These are phyloP conservation scores for Geotrichum carabidarum DNA, from an alignment of 1,139 yeast genomes.

Conservation along the genomic window DNA sequence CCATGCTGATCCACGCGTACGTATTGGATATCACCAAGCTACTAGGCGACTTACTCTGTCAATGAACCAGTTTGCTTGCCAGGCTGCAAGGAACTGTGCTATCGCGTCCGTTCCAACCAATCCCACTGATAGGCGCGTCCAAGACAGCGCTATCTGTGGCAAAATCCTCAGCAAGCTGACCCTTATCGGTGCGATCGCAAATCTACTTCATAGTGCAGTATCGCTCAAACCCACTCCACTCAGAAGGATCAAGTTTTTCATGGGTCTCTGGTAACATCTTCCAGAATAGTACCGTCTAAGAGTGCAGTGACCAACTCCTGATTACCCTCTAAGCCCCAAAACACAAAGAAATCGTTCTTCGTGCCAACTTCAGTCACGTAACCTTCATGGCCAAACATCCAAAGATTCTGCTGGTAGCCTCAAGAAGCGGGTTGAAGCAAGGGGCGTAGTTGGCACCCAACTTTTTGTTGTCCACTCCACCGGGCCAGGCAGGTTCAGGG, in stretches of 20 bases:
- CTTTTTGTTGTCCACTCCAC: constrained; percentile 93
- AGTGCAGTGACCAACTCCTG: constrained; percentile 95
- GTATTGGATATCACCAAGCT: constrained; percentile 88
- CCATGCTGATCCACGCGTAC: constrained; percentile 65
- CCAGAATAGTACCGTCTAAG: constrained; percentile 91
- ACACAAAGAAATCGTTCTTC: constrained; percentile 88
- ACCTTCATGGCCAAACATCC: constrained; percentile 92
- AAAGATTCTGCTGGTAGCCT: constrained; percentile 91
- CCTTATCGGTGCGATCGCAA: constrained; percentile 65
- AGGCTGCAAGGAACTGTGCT: constrained; percentile 70
- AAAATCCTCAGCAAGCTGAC: constrained; percentile 86
- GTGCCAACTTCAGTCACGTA: constrained; percentile 94
- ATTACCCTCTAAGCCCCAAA: constrained; percentile 65
- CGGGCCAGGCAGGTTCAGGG: constrained; percentile 96
- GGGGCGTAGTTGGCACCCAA: constrained; percentile 98
- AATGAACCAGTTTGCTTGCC: constrained; percentile 78
- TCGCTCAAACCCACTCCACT: constrained; percentile 82
- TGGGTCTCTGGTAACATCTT: constrained; percentile 95
- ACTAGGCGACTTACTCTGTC: constrained; percentile 66
- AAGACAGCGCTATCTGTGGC: constrained; percentile 98
- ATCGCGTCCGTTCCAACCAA: constrained; percentile 69
- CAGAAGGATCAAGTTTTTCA: constrained; percentile 61
- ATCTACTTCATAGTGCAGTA: constrained; percentile 77
- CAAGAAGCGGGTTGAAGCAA: constrained; percentile 74
- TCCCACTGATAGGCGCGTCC: constrained; percentile 85